phyloP scores from a whole-genome alignment of 805 yeast genomes.

The Torulaspora franciscae region DNA sequence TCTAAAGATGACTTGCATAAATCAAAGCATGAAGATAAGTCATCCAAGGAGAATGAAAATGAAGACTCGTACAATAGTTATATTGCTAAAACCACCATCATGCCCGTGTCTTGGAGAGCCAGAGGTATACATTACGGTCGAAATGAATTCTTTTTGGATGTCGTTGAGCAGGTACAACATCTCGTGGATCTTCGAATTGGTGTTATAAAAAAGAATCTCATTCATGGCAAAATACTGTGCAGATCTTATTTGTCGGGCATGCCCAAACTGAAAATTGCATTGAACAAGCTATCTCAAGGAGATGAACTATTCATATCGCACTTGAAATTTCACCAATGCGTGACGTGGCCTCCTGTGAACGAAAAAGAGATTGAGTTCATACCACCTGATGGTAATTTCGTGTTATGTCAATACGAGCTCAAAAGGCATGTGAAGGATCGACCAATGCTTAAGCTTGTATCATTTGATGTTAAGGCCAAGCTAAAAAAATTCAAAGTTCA shows the following conservation, averaged over 20 bases:
- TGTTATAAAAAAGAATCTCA: constrained; percentile 58
- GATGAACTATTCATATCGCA: constrained; percentile 48
- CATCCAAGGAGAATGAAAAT: constrained; percentile 16
- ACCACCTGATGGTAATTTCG: constrained; percentile 88
- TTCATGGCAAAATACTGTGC: constrained; percentile 67
- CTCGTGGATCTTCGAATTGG: constrained; percentile 56
- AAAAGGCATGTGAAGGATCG: constrained; percentile 33
- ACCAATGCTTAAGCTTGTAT: constrained; percentile 38
- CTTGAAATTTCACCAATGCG: constrained; percentile 84
- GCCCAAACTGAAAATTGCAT: constrained; percentile 74
- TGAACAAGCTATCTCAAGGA: constrained; percentile 59
- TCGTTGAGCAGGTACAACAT: constrained; percentile 68
- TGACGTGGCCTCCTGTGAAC: constrained; percentile 55
- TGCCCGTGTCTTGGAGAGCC: constrained; percentile 84
- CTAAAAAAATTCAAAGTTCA: constrained; percentile 26
- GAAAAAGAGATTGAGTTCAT: constrained; percentile 56
- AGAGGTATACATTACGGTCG: constrained; percentile 84
- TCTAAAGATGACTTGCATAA: constrained; percentile 5
- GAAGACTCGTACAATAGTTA: constrained; percentile 55
- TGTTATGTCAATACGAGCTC: constrained; percentile 42
- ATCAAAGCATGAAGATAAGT: constrained; percentile 8
- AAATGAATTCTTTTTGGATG: constrained; percentile 86
- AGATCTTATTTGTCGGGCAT: constrained; percentile 81
- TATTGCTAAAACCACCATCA: constrained; percentile 71
- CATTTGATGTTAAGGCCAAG: constrained; percentile 26